These are phyloP conservation scores for Linum usitatissimum DNA, from an alignment of 345 rosid genomes.

Conservation along the genomic window DNA sequence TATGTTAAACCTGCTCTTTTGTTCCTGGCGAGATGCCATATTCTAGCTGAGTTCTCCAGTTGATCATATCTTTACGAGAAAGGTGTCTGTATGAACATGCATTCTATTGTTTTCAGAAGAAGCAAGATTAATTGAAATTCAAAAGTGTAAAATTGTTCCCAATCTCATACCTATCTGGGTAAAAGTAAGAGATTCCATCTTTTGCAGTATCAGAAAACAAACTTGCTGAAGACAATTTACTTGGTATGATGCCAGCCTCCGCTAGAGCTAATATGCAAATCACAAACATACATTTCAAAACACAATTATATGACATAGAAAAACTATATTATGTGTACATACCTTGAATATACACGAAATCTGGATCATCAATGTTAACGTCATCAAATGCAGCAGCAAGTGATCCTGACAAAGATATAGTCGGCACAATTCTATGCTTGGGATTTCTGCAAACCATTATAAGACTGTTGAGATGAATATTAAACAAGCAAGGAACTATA, in stretches of 20 bases:
- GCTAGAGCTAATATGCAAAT: slow-evolving; percentile 48
- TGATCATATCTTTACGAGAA: slow-evolving; percentile 59
- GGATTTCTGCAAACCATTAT: slow-evolving; percentile 40
- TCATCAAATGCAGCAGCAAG: slow-evolving; percentile 61
- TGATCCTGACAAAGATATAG: slow-evolving; percentile 50
- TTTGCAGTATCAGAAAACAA: slow-evolving; percentile 22
- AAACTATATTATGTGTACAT: not conserved
- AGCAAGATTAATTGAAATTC: not conserved
- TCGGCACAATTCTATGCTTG: slow-evolving; percentile 54
- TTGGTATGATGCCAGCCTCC: slow-evolving; percentile 64
- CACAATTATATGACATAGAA: slow-evolving; percentile 4
- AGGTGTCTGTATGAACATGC: slow-evolving; percentile 38
- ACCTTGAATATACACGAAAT: slow-evolving; percentile 66
- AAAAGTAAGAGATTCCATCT: slow-evolving; percentile 23
- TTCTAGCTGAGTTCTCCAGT: slow-evolving; percentile 79
- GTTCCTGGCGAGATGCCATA: slow-evolving; percentile 36
- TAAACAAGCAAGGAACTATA: not conserved
- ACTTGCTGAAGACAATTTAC: slow-evolving; percentile 36
- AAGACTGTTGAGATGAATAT: not conserved
- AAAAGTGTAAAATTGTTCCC: not conserved
- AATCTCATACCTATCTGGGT: slow-evolving; percentile 50
- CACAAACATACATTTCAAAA: slow-evolving; percentile 11
- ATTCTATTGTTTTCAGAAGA: slow-evolving; percentile 2
- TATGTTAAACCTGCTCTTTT: slow-evolving; percentile 46
- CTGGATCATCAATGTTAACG: slow-evolving; percentile 45